Evolutionary conservation across 108 stramenopile genomes (phyloP), one percentile per base, ranked within the genome.

Genomic region (Craspedostauros australis): DNA sequence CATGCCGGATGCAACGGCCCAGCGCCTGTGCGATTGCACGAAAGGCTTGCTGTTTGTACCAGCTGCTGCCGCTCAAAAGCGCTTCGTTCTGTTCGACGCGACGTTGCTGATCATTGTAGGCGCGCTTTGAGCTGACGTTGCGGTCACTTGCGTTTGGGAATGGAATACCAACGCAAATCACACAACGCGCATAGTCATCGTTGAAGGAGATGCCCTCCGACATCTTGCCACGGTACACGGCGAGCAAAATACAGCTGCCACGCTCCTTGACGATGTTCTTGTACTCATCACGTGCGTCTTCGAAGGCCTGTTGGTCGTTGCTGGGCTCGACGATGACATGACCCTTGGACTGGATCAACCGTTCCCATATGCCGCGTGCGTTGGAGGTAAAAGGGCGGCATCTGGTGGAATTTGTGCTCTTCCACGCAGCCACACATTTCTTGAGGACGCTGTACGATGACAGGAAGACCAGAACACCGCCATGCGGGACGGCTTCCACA

Each of bases 31-130:
- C 88, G 28, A 93, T 68, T 0, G 93, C 95, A 7, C 91, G 80
- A 43, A 82, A 91, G 4, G 95, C 95, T 62, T 96, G 91, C 50
- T 91, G 89, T 3, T 63, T n/a, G 60, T 96, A 96, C 91, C 91
- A 96, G 26, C 88, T 82, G 1, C 34, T 8, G 0, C 94, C 94
- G 6, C 81, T 79, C 3, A 93, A 69, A 26, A 92, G 52, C 42
- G 58, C 64, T 9, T 54, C 79, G 2, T 82, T 63, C 8, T 72
- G 57, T 21, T 55, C 50, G 8, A 76, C 40, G 36, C 62, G 73
- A 12, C 80, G 51, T 41, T 86, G 82, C 34, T 86, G 82, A 50
- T 91, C 77, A 56, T 92, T 91, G 77, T 86, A 94, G 20, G 41
- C 31, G 48, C 53, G 64, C 73, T 94, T 94, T 39, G 82, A 70